Percentiles rank a stretch among this genome's conserved stretches.
phyloP scores from a whole-genome alignment of 768 basidiomycete species.

The Naematelia encephala region DNA sequence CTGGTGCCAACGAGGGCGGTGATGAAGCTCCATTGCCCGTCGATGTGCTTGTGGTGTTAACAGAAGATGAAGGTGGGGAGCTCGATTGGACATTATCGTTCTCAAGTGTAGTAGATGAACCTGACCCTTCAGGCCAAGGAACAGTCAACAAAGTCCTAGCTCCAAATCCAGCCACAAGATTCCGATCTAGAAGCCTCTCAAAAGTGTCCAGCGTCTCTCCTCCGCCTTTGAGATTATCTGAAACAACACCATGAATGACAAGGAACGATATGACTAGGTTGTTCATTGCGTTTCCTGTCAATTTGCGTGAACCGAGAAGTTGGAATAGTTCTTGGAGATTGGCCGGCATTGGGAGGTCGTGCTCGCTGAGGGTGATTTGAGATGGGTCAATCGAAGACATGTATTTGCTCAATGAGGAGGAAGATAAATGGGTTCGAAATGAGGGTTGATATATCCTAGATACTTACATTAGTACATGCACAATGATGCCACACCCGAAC shows the following conservation, averaged over 20 bases:
- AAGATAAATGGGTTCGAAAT: conserved; percentile 30
- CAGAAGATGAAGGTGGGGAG: too few species aligned
- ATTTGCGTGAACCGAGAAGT: conserved; percentile 9
- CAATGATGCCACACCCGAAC: neutral
- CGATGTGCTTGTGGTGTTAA: neutral
- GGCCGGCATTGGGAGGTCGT: neutral
- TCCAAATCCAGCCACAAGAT: conserved; percentile 45
- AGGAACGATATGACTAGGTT: conserved; percentile 20
- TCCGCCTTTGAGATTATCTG: too few species aligned
- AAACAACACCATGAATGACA: conserved; percentile 11
- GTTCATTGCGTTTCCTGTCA: conserved; percentile 33
- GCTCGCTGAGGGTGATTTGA: conserved; percentile 2
- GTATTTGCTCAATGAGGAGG: conserved; percentile 16
- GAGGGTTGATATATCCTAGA: too few species aligned
- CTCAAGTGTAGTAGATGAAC: neutral
- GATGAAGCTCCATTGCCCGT: neutral
- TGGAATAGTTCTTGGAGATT: conserved; percentile 23
- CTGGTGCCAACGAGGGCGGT: neutral
- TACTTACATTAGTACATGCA: conserved; percentile 11
- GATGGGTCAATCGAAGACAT: conserved; percentile 1
- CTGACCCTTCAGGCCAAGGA: conserved; percentile 15
- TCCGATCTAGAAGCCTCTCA: conserved; percentile 40
- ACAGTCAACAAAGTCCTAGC: conserved; percentile 31
- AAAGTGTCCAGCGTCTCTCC: conserved; percentile 26
- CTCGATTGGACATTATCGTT: too few species aligned